phyloP scores from a whole-genome alignment of 2,329 filamentous ascomycete genomes.

The Lasiodiplodia theobromae region DNA sequence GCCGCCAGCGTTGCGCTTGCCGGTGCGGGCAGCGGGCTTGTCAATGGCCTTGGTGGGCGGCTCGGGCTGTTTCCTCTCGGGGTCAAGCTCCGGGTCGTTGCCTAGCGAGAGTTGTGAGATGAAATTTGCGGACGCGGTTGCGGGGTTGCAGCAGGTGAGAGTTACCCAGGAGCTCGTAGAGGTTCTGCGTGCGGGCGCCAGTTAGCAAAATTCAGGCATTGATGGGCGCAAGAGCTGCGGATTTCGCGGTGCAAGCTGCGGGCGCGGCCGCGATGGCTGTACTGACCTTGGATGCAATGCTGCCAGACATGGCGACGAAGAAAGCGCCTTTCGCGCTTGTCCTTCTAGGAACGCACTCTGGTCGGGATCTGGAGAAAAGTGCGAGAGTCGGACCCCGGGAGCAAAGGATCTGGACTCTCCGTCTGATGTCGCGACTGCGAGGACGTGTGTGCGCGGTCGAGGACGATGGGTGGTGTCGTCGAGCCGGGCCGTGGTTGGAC shows the following conservation, averaged over 20 bases:
- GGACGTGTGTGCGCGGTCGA: constrained; percentile 17
- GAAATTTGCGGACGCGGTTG: constrained; percentile 15
- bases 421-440: constrained; percentile 26
- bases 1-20: constrained; percentile 86
- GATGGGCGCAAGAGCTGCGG: constrained; percentile 11
- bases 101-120: constrained; percentile 54
- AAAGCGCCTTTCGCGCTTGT: constrained; percentile 55
- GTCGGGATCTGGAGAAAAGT: constrained; percentile 37
- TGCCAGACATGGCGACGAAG: constrained; percentile 44
- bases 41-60: constrained; percentile 89
- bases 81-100: constrained; percentile 74
- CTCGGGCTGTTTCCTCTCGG: constrained; percentile 76
- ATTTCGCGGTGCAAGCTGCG: constrained; percentile 14
- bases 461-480: constrained; percentile 23
- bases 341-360: constrained; percentile 52
- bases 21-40: constrained; percentile 77
- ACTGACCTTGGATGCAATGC: constrained; percentile 53
- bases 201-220: constrained; percentile 13
- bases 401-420: constrained; percentile 48
- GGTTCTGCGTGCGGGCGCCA: constrained; percentile 69
- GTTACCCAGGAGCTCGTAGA: constrained; percentile 97
- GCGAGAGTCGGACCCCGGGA: constrained; percentile 49
- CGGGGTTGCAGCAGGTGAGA: constrained; percentile 36
- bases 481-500: constrained; percentile 24
- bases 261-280: constrained; percentile 28